phyloP scores from a whole-genome alignment of 345 rosid genomes.

The Ceriops zippeliana region DNA sequence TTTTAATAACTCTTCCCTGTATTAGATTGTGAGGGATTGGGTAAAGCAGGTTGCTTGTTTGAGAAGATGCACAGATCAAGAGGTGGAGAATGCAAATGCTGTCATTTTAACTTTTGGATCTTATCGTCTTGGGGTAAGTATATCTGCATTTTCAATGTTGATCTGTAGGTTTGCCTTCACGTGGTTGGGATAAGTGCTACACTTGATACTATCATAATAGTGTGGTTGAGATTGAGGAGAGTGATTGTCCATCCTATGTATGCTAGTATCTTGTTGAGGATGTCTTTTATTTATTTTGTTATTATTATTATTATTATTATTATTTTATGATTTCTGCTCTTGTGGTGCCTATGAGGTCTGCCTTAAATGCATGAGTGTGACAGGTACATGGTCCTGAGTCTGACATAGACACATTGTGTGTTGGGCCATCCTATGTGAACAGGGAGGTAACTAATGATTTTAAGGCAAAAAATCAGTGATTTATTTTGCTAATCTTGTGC shows the following conservation, averaged over 20 bases:
- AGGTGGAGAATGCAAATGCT: slow-evolving; percentile 87
- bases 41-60: slow-evolving; percentile 58
- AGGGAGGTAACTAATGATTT: slow-evolving; percentile 55
- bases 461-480: neutral
- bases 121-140: slow-evolving; percentile 76
- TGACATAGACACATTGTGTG: slow-evolving; percentile 84
- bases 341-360: neutral
- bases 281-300: neutral
- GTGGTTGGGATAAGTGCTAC: neutral
- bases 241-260: neutral
- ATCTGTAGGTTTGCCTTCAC: neutral
- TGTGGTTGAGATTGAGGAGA: neutral
- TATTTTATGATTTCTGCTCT: neutral
- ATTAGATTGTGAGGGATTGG: slow-evolving; percentile 69
- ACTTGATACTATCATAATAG: neutral
- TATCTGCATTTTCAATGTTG: neutral
- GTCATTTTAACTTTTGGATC: slow-evolving; percentile 91
- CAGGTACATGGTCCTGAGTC: slow-evolving; percentile 97
- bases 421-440: slow-evolving; percentile 90
- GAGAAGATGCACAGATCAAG: slow-evolving; percentile 74
- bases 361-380: neutral
- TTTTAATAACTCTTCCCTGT: neutral
- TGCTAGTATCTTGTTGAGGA: neutral
- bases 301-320: neutral
- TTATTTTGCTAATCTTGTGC: neutral